Conservation (phyloP, 257 asterid genomes). For the Solanum chmielewskii region DNA sequence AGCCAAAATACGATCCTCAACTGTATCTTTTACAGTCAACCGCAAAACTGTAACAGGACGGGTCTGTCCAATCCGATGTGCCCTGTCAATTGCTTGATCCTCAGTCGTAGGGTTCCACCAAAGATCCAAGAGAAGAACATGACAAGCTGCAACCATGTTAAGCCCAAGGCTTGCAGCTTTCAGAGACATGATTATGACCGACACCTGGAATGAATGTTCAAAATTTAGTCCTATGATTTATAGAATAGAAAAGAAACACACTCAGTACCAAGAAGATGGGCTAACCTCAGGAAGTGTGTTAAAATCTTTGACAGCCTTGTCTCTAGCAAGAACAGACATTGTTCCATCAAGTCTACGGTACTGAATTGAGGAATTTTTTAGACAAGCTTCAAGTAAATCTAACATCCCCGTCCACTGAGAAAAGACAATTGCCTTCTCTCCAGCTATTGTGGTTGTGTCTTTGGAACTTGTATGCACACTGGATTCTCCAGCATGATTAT, state of each 20-base stretch:
- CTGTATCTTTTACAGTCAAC: constrained; percentile 86
- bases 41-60: constrained; percentile 93
- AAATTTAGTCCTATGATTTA: neutral
- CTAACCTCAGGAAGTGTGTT: constrained; percentile 78
- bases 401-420: constrained; percentile 99
- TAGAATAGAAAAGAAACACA: neutral
- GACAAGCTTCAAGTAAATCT: constrained; percentile 79
- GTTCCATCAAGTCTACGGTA: constrained; percentile 97
- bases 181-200: constrained; percentile 93
- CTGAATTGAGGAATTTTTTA: constrained; percentile 52
- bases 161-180: constrained; percentile 98
- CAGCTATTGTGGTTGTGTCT: constrained; percentile 17
- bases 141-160: constrained; percentile 96
- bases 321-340: constrained; percentile 82
- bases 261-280: neutral
- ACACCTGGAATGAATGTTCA: constrained; percentile 35
- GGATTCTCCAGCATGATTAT: constrained; percentile 7
- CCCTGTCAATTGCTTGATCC: constrained; percentile 97
- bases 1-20: constrained; percentile 94
- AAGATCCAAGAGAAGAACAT: constrained; percentile 83
- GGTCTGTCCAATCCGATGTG: constrained; percentile 93
- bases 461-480: constrained; percentile 9
- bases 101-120: constrained; percentile 99
- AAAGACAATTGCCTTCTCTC: constrained; percentile 92
- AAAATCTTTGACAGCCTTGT: constrained; percentile 90